Percentiles rank a stretch among this genome's conserved stretches.
Conservation (phyloP, 805 yeast genomes). For the Torulaspora microellipsoides region DNA sequence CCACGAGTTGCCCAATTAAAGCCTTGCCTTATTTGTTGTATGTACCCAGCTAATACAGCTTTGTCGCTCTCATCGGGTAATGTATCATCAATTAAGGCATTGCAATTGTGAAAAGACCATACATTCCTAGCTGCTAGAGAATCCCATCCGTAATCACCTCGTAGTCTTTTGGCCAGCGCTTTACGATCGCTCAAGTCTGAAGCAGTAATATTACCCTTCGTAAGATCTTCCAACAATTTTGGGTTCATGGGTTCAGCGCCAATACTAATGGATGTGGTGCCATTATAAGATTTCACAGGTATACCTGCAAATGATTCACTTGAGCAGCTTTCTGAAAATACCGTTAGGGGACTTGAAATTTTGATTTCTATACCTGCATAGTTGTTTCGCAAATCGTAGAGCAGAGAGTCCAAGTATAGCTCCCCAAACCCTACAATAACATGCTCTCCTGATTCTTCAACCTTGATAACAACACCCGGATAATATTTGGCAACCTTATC, state of each 20-base stretch:
- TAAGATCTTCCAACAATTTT: slow-evolving; percentile 39
- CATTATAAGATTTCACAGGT: slow-evolving; percentile 53
- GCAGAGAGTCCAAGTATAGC: slow-evolving; percentile 72
- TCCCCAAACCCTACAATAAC: slow-evolving; percentile 82
- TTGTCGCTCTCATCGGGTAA: slow-evolving; percentile 66
- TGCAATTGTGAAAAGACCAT: slow-evolving; percentile 75
- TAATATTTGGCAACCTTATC: slow-evolving; percentile 58
- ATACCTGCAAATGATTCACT: slow-evolving; percentile 65
- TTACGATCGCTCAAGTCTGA: slow-evolving; percentile 43
- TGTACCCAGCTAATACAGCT: slow-evolving; percentile 40
- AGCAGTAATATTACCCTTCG: slow-evolving; percentile 38
- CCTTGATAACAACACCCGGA: slow-evolving; percentile 60
- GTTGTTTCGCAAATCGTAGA: slow-evolving; percentile 67
- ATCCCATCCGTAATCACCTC: slow-evolving; percentile 70
- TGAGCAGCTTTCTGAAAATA: slow-evolving; percentile 70
- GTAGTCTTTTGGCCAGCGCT: slow-evolving; percentile 49
- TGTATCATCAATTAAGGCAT: slow-evolving; percentile 64
- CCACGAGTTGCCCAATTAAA: slow-evolving; percentile 78
- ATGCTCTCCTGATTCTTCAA: slow-evolving; percentile 88
- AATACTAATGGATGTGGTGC: slow-evolving; percentile 55
- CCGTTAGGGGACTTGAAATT: slow-evolving; percentile 79
- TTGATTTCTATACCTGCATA: slow-evolving; percentile 67
- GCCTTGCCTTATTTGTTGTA: slow-evolving; percentile 63
- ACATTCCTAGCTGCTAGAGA: slow-evolving; percentile 74
- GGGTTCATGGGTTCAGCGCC: slow-evolving; percentile 70